Percentiles rank a stretch among this genome's conserved stretches.
These are phyloP conservation scores for Letharia lupina DNA, from an alignment of 495 filamentous ascomycete species.

Conservation along the genomic window DNA sequence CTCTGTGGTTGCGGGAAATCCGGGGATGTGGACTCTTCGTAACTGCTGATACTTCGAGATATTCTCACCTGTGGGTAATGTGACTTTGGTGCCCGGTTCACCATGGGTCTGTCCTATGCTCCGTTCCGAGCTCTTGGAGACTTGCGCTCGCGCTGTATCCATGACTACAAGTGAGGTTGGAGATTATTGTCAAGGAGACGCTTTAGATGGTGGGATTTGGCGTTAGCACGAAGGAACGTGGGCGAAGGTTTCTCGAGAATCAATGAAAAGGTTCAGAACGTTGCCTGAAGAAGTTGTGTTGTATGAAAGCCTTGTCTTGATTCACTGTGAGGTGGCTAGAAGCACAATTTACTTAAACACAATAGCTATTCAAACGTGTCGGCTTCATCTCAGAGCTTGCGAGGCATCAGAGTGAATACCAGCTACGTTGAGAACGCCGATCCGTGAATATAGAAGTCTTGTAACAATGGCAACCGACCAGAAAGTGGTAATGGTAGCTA, in stretches of 20 bases:
- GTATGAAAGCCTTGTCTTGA: not conserved
- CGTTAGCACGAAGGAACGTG: not conserved
- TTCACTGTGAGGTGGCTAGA: not conserved
- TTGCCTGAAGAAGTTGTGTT: not conserved
- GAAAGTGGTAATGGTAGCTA: not conserved
- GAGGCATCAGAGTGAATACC: not conserved
- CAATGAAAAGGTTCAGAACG: not conserved
- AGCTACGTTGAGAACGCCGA: not conserved
- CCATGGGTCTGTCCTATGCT: not conserved
- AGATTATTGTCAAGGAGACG: not conserved
- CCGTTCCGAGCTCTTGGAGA: not conserved
- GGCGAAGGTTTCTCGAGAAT: not conserved
- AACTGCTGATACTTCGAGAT: not conserved
- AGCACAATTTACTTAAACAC: too few species aligned
- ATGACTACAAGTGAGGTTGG: not conserved
- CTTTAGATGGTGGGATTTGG: not conserved
- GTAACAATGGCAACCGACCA: not conserved
- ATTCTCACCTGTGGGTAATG: not conserved
- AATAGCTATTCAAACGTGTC: too few species aligned
- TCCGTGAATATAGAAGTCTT: too few species aligned
- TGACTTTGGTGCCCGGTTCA: not conserved
- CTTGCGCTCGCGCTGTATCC: not conserved
- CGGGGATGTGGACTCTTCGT: not conserved
- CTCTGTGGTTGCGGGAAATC: conserved; percentile 34
- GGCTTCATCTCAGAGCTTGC: not conserved